phyloP scores from a whole-genome alignment of 192 early-diverging fungal genomes.

The Endogone sp. region DNA sequence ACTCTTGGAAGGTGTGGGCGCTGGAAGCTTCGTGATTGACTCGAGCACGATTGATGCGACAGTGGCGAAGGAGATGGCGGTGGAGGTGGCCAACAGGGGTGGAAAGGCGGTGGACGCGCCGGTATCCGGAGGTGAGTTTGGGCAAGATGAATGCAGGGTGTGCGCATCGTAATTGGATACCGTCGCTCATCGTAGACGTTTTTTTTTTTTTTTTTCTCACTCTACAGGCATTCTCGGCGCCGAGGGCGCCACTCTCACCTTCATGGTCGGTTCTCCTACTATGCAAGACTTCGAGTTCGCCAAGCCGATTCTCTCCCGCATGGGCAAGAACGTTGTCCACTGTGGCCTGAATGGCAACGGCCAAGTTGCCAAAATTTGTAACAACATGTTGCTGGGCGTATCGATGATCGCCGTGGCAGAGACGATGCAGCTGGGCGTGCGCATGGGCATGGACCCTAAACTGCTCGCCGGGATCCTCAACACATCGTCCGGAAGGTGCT shows the following conservation, averaged over 20 bases:
- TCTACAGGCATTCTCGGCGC: constrained; percentile 75
- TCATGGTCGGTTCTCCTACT: constrained; percentile 86
- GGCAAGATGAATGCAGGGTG: background rate
- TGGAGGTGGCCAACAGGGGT: constrained; percentile 52
- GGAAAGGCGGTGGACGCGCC: constrained; percentile 84
- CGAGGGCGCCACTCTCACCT: constrained; percentile 85
- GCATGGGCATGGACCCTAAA: constrained; percentile 84
- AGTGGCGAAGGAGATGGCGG: constrained; percentile 70
- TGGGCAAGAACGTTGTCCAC: constrained; percentile 89
- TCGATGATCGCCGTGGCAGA: constrained; percentile 92
- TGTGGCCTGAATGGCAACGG: constrained; percentile 84
- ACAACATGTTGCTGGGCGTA: constrained; percentile 94
- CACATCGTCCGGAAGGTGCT: constrained; percentile 86
- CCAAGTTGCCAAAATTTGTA: constrained; percentile 94
- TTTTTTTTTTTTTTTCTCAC: background rate
- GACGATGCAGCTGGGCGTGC: constrained; percentile 87
- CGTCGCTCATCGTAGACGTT: background rate
- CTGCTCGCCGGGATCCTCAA: constrained; percentile 85
- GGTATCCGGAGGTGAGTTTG: constrained; percentile 78
- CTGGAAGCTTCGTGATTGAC: constrained; percentile 69
- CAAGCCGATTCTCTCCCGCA: constrained; percentile 56
- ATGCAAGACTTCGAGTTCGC: constrained; percentile 56
- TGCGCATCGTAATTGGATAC: background rate
- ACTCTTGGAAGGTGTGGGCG: constrained; percentile 47
- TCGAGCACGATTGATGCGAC: constrained; percentile 90